These are phyloP conservation scores for Eragrostis curvula DNA, from an alignment of 176 grass and related monocot genomes.

Conservation along the genomic window DNA sequence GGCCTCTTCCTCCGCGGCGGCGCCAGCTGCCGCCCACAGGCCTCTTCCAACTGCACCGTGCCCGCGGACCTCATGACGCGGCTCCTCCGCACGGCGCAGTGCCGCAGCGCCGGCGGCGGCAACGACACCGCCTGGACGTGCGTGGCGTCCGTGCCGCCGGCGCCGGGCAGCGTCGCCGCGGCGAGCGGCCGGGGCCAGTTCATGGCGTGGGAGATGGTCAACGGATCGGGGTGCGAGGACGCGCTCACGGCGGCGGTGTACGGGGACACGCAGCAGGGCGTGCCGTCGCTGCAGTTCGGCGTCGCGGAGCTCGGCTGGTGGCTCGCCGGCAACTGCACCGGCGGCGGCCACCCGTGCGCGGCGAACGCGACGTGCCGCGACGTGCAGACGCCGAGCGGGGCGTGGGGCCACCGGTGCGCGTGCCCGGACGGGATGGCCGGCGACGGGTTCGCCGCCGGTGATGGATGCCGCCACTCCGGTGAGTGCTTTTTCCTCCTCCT, in stretches of 20 bases:
- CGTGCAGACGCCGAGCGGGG: too few species aligned
- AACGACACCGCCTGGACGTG: too few species aligned
- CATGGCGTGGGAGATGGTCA: not conserved
- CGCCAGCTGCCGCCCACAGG: not conserved
- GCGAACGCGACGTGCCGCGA: not conserved
- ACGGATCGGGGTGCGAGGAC: not conserved
- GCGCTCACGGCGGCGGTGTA: slow-evolving; percentile 46
- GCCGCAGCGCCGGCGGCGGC: not conserved
- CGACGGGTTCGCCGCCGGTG: slow-evolving; percentile 67
- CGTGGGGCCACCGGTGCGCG: not conserved
- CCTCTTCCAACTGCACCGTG: not conserved
- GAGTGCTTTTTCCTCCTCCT: too few species aligned
- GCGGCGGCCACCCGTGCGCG: too few species aligned
- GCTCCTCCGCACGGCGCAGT: not conserved
- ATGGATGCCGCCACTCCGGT: slow-evolving; percentile 38
- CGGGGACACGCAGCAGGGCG: not conserved
- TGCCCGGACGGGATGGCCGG: slow-evolving; percentile 48
- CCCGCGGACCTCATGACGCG: not conserved
- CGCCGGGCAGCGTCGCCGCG: not conserved
- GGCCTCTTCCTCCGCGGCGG: slow-evolving; percentile 48
- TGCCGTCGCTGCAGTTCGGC: slow-evolving; percentile 41
- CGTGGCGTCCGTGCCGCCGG: too few species aligned
- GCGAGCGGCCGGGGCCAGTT: not conserved
- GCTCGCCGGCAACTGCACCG: slow-evolving; percentile 54
- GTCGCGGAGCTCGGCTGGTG: slow-evolving; percentile 66